These are phyloP conservation scores for Zizania palustris DNA, from an alignment of 202 grass and related monocot species.

Conservation along the genomic window DNA sequence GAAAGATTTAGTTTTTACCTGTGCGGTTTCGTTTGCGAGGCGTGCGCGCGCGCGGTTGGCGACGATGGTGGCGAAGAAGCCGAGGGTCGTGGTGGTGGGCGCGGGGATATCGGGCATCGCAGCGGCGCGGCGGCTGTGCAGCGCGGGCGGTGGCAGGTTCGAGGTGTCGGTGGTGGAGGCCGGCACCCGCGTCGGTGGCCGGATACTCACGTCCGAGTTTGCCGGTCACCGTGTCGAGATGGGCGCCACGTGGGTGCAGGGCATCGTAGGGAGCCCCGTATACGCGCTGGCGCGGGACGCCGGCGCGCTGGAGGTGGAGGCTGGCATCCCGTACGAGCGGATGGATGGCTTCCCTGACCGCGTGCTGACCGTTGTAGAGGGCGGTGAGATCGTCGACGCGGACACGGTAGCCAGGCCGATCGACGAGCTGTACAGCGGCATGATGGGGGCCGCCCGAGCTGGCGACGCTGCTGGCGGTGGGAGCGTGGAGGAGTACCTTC, in stretches of 20 bases:
- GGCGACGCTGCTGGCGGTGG: conserved; percentile 39
- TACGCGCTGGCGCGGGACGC: conserved; percentile 58
- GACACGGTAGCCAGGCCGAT: conserved; percentile 49
- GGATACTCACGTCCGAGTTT: conserved; percentile 71
- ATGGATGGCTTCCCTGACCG: conserved; percentile 78
- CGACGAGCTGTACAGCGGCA: conserved; percentile 57
- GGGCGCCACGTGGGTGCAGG: conserved; percentile 93
- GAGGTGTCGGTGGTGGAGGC: conserved; percentile 74
- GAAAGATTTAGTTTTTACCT: neutral
- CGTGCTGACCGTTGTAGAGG: conserved; percentile 67
- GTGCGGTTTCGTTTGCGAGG: neutral
- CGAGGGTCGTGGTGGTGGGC: conserved; percentile 64
- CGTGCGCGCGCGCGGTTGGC: neutral
- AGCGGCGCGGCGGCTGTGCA: conserved; percentile 63
- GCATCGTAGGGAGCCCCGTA: conserved; percentile 74
- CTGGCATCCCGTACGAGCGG: conserved; percentile 61
- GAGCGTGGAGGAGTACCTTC: conserved; percentile 58
- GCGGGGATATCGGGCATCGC: conserved; percentile 82
- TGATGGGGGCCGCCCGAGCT: conserved; percentile 69
- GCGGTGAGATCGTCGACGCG: conserved; percentile 53
- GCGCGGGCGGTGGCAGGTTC: conserved; percentile 49
- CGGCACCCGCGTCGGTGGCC: conserved; percentile 55
- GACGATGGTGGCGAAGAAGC: conserved; percentile 63
- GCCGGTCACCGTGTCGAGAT: conserved; percentile 78
- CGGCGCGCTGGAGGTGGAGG: conserved; percentile 36